Evolutionary conservation across 2,329 filamentous ascomycete genomes (phyloP).

Genomic region (Didymella exigua): DNA sequence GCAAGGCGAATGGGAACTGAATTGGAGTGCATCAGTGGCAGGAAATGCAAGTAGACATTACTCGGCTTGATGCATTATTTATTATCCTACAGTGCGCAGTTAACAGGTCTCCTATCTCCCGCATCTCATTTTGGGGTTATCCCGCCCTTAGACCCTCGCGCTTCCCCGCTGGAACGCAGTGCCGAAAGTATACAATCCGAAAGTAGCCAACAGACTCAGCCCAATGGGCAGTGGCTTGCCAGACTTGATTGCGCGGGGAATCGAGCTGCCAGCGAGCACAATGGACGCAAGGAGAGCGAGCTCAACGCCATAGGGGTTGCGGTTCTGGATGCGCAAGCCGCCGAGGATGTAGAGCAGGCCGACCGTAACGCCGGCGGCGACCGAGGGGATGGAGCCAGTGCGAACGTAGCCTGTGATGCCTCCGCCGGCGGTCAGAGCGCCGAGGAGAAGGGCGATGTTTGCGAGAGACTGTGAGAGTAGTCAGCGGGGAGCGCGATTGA

Average conservation of each 20-base stretch:
- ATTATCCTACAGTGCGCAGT: conserved; percentile 3
- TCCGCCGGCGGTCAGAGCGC: conserved; percentile 81
- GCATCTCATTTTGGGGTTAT: background rate
- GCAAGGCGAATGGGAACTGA: conserved; percentile 5
- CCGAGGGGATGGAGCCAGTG: conserved; percentile 84
- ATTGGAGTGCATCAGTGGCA: background rate
- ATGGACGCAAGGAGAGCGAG: conserved; percentile 85
- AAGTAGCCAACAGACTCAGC: conserved; percentile 77
- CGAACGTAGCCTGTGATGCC: conserved; percentile 85
- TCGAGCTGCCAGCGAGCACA: conserved; percentile 81
- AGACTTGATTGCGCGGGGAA: conserved; percentile 83
- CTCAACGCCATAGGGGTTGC: conserved; percentile 82
- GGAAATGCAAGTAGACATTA: background rate
- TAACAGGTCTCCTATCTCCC: background rate
- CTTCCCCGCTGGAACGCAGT: conserved; percentile 58
- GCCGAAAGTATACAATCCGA: conserved; percentile 81
- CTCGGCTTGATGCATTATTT: background rate
- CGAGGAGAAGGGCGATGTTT: conserved; percentile 77
- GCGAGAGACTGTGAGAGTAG: conserved; percentile 49
- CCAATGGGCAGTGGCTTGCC: conserved; percentile 83
- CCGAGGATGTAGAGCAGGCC: conserved; percentile 79
- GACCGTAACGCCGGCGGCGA: conserved; percentile 83
- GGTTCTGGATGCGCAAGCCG: conserved; percentile 77
- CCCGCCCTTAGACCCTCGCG: conserved; percentile 5
- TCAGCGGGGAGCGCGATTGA: background rate